Conservation (phyloP, 352 stramenopile species). For the Phytophthora sp. region DNA sequence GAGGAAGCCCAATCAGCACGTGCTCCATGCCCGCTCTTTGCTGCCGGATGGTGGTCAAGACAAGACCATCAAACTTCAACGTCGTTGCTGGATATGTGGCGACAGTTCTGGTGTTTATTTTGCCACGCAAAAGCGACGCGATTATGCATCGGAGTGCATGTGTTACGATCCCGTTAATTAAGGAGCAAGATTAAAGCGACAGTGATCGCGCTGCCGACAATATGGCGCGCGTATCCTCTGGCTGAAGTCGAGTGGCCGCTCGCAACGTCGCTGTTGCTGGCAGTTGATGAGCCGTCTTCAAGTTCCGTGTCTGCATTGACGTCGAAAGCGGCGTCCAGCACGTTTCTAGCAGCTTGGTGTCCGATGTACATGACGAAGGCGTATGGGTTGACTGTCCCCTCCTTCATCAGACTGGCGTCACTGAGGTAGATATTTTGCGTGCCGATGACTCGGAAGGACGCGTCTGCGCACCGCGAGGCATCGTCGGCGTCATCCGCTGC, state of each 20-base stretch:
- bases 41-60: slow-evolving; percentile 3
- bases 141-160: too few species aligned
- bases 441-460: slow-evolving; percentile 43
- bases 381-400: slow-evolving; percentile 55
- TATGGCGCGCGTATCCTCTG: slow-evolving; percentile 3
- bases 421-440: slow-evolving; percentile 49
- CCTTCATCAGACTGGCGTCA: slow-evolving; percentile 55
- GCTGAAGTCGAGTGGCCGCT: slow-evolving; percentile 1
- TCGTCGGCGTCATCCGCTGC: slow-evolving; percentile 38
- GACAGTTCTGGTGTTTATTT: too few species aligned
- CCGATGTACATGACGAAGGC: slow-evolving; percentile 63
- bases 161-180: slow-evolving; percentile 2
- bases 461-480: slow-evolving; percentile 17
- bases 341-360: slow-evolving; percentile 43
- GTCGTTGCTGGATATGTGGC: slow-evolving; percentile 2
- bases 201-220: not conserved
- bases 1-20: not conserved
- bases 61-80: slow-evolving; percentile 21
- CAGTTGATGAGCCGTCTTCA: not conserved
- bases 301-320: slow-evolving; percentile 11
- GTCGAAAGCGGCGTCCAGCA: slow-evolving; percentile 39
- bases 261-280: slow-evolving; percentile 13
- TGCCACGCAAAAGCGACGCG: too few species aligned
- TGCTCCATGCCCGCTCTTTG: not conserved
- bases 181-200: slow-evolving; percentile 19